phyloP scores from a whole-genome alignment of 1,284 basidiomycete species.

The Ganoderma sinense region DNA sequence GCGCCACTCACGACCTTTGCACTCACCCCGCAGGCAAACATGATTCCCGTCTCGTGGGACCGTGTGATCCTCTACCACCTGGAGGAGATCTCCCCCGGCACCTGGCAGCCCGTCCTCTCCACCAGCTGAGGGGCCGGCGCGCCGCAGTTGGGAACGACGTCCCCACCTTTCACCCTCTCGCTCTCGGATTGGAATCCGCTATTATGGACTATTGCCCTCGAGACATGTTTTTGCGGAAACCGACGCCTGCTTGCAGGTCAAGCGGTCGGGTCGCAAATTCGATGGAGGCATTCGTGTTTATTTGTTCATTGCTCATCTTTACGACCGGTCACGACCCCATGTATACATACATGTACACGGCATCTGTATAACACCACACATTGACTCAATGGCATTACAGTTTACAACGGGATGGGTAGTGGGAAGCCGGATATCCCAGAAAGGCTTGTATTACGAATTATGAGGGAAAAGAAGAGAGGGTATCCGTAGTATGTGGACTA shows the following conservation, averaged over 20 bases:
- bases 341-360: neutral
- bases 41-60: conserved; percentile 72
- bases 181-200: neutral
- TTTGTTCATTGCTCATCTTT: conserved; percentile 8
- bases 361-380: conserved; percentile 3
- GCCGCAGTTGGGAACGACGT: neutral
- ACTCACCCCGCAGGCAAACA: conserved; percentile 56
- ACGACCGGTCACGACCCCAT: conserved; percentile 4
- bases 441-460: neutral
- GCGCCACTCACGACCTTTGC: conserved; percentile 21
- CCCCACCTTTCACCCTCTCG: neutral
- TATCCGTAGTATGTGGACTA: neutral
- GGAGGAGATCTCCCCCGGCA: conserved; percentile 71
- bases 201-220: neutral
- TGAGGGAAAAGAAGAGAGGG: neutral
- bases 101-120: conserved; percentile 67
- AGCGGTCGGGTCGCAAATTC: neutral
- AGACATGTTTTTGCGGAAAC: neutral
- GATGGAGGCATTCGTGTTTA: conserved; percentile 8
- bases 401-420: neutral
- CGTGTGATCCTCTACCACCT: conserved; percentile 75
- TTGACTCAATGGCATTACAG: neutral
- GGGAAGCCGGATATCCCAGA: neutral
- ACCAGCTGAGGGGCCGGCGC: conserved; percentile 41
- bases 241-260: neutral